Evolutionary conservation across 768 basidiomycete genomes (phyloP).

Genomic region (Candolleomyces eurysporus): DNA sequence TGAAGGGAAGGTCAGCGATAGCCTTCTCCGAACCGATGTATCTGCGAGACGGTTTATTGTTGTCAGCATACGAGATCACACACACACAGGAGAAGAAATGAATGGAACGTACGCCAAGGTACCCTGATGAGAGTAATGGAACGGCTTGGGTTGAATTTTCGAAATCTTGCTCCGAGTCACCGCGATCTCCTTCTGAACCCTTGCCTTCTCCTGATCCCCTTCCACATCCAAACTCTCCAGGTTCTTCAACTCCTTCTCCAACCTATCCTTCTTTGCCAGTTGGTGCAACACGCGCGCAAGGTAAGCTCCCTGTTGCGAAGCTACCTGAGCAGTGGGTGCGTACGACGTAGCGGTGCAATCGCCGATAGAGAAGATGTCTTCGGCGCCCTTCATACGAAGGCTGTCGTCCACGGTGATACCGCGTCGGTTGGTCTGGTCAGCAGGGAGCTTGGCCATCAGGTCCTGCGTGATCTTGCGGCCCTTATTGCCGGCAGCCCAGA

Average conservation of each 20-base stretch:
- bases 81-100: background rate
- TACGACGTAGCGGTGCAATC: slow-evolving; percentile 94
- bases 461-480: slow-evolving; percentile 51
- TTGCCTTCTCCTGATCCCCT: slow-evolving; percentile 33
- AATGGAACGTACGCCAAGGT: slow-evolving; percentile 62
- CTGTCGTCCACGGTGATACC: slow-evolving; percentile 89
- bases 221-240: slow-evolving; percentile 25
- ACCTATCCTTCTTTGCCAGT: slow-evolving; percentile 69
- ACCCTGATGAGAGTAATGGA: slow-evolving; percentile 97
- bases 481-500: slow-evolving; percentile 85
- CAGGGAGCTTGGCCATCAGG: slow-evolving; percentile 62
- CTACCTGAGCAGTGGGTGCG: slow-evolving; percentile 97
- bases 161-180: slow-evolving; percentile 61
- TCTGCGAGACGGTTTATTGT: slow-evolving; percentile 23
- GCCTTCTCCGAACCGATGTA: slow-evolving; percentile 97
- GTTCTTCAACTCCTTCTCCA: slow-evolving; percentile 40
- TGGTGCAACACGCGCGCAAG: slow-evolving; percentile 80
- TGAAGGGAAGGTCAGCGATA: slow-evolving; percentile 94
- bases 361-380: slow-evolving; percentile 88
- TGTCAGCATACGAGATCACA: background rate
- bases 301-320: slow-evolving; percentile 91
- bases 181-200: slow-evolving; percentile 49
- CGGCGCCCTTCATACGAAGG: slow-evolving; percentile 75
- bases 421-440: slow-evolving; percentile 78
- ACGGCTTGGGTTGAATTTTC: slow-evolving; percentile 78